Conservation (phyloP, 305 asterid species). For the Lippia alba region DNA sequence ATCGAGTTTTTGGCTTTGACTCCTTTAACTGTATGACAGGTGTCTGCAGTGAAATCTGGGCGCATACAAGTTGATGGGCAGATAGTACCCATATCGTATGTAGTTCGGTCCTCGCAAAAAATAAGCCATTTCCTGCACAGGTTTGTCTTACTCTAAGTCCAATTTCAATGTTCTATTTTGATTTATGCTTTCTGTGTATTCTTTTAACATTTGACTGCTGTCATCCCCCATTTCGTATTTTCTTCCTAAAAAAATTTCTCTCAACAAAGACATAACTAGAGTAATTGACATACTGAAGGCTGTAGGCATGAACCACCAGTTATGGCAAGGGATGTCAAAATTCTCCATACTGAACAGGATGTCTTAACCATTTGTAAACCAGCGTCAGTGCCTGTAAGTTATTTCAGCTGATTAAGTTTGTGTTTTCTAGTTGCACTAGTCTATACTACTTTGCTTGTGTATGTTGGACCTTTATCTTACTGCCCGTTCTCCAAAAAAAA, state of each 20-base stretch:
- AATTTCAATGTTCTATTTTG: slow-evolving; percentile 11
- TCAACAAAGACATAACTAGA: slow-evolving; percentile 29
- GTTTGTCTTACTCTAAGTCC: slow-evolving; percentile 40
- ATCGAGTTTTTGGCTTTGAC: slow-evolving; percentile 13
- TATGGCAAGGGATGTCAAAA: slow-evolving; percentile 75
- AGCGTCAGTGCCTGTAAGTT: slow-evolving; percentile 95
- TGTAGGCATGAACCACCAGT: slow-evolving; percentile 99
- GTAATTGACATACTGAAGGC: slow-evolving; percentile 54
- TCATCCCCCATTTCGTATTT: slow-evolving; percentile 1
- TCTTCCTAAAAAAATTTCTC: slow-evolving; percentile 8
- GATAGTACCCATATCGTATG: slow-evolving; percentile 68
- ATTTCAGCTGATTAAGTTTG: slow-evolving; percentile 20
- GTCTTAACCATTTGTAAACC: slow-evolving; percentile 90
- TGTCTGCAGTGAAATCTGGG: slow-evolving; percentile 86
- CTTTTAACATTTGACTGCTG: slow-evolving; percentile 15
- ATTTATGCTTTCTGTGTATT: slow-evolving; percentile 3
- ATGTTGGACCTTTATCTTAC: neutral
- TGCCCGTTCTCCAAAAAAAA: neutral
- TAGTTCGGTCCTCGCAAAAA: slow-evolving; percentile 79
- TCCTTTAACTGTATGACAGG: slow-evolving; percentile 46
- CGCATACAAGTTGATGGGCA: slow-evolving; percentile 92
- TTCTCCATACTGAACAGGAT: slow-evolving; percentile 78
- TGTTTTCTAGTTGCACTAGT: slow-evolving; percentile 19
- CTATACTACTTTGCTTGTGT: slow-evolving; percentile 4
- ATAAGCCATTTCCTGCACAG: slow-evolving; percentile 97